Base-by-base conservation (phyloP, 2,329 filamentous ascomycete species). In the Lasiodiplodia hormozganensis region DNA sequence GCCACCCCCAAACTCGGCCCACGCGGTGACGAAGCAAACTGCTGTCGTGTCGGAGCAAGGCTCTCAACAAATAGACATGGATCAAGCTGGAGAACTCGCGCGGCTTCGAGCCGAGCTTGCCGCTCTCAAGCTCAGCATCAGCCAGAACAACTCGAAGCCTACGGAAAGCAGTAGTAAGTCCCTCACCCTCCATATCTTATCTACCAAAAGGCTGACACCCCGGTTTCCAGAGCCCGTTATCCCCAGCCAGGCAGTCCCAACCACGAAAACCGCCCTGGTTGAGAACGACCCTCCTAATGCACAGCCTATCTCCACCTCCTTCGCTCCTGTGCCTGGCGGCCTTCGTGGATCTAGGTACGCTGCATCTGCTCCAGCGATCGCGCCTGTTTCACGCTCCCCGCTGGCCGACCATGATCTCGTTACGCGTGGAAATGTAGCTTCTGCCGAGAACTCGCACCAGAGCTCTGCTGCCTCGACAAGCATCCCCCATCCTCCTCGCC, bases 281-380 rank as follows among this genome's bases (percentile, higher is more conserved):
- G 52, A 7, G 52, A 10, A 34, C 7, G 6, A 34, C 31, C 10
- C 7, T 40, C 4, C 56, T 28, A 23, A 23, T 12, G 21, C 8
- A n/a, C 18, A 36, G 7, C 31, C 14, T 12, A 49, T 4, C 21
- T 3, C 16, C 31, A 34, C 31, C 6, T 8, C 31, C 31, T 31
- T 31, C 1, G 23, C 23, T 49, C n/a, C 21, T 60, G 18, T 38
- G 16, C 12, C 57, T 5, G 23, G 23, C 10, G 58, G 43, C 4
- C 58, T 62, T 14, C 25, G 28, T 36, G 58, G 28, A 52, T 62
- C 58, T 3, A 62, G 18, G 18, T 28, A 62, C 43, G 58, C 43
- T 23, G 40, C 43, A n/a, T 14, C 43, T 23, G 4, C 21, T 21
- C 3, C 57, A 4, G 16, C 43, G 18, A 12, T 11, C 14, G n/a